phyloP scores from a whole-genome alignment of 164 flowering plant species.

The Nelumbo lutea region DNA sequence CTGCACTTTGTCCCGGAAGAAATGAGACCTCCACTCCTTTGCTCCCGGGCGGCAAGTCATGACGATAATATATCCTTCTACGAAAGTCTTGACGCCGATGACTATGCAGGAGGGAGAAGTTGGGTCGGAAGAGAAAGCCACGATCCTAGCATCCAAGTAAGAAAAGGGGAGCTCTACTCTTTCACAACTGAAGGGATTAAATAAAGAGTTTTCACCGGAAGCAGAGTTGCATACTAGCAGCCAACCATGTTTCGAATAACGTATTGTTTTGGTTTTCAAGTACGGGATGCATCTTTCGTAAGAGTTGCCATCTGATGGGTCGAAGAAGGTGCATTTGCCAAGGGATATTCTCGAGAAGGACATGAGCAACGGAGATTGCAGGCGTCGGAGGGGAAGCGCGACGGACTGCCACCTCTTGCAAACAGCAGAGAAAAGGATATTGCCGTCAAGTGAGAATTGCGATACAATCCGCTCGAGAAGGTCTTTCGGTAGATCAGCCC shows the following conservation, averaged over 20 bases:
- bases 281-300: slow-evolving; percentile 43
- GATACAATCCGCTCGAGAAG: too few relatives aligned
- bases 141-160: slow-evolving; percentile 38
- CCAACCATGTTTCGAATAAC: slow-evolving; percentile 61
- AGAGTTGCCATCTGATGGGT: slow-evolving; percentile 39
- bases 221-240: slow-evolving; percentile 37
- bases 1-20: slow-evolving; percentile 36
- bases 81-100: slow-evolving; percentile 41
- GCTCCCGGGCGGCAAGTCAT: slow-evolving; percentile 54
- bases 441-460: slow-evolving; percentile 16
- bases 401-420: slow-evolving; percentile 49
- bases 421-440: slow-evolving; percentile 44
- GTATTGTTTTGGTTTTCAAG: slow-evolving; percentile 37
- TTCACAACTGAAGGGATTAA: slow-evolving; percentile 46
- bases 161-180: slow-evolving; percentile 42
- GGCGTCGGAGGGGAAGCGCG: slow-evolving; percentile 37
- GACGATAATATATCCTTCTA: slow-evolving; percentile 35
- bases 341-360: slow-evolving; percentile 39
- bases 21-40: slow-evolving; percentile 41
- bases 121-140: slow-evolving; percentile 58
- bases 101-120: slow-evolving; percentile 41
- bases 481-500: too few relatives aligned
- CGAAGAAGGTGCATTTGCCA: slow-evolving; percentile 43
- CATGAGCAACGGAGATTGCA: slow-evolving; percentile 52
- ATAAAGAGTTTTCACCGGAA: slow-evolving; percentile 39